These are phyloP conservation scores for Boletus albobrunnescens DNA, from an alignment of 1,284 basidiomycete genomes.

Conservation along the genomic window DNA sequence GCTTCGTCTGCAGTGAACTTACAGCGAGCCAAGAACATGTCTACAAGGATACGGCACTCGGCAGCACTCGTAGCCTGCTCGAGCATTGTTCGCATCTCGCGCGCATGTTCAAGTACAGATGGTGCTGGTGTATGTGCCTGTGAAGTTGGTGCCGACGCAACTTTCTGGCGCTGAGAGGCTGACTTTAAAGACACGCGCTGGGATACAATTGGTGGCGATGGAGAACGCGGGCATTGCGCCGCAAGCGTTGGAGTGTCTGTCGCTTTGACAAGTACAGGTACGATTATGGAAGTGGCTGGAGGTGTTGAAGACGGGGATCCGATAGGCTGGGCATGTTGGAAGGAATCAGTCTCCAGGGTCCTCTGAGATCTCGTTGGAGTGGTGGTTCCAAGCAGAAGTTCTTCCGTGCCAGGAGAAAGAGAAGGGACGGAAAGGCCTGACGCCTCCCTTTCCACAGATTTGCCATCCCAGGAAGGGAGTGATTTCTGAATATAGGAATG, in stretches of 20 bases:
- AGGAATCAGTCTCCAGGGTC: slow-evolving; percentile 8
- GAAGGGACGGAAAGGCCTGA: slow-evolving; percentile 6
- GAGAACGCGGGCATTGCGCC: slow-evolving; percentile 4
- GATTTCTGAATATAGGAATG: slow-evolving; percentile 34
- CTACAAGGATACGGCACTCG: slow-evolving; percentile 80
- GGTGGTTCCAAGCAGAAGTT: not conserved
- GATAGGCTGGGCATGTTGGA: slow-evolving; percentile 3
- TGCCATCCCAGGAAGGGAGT: slow-evolving; percentile 24
- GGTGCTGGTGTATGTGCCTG: slow-evolving; percentile 10
- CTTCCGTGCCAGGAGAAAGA: slow-evolving; percentile 8
- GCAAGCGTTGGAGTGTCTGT: not conserved
- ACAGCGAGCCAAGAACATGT: slow-evolving; percentile 72
- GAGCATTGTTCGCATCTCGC: slow-evolving; percentile 69
- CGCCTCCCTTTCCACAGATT: slow-evolving; percentile 12
- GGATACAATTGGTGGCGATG: slow-evolving; percentile 1
- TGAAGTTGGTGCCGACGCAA: not conserved
- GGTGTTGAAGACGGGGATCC: slow-evolving; percentile 7
- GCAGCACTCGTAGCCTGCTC: slow-evolving; percentile 68
- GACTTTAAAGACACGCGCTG: slow-evolving; percentile 19
- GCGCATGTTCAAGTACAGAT: slow-evolving; percentile 42
- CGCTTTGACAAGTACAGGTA: slow-evolving; percentile 9
- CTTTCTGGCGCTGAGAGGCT: slow-evolving; percentile 11
- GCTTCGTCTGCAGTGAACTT: slow-evolving; percentile 31
- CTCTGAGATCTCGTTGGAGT: slow-evolving; percentile 5
- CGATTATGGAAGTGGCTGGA: slow-evolving; percentile 4